Evolutionary conservation across 202 grass and related monocot species (phyloP), one percentile per base, ranked within the genome.

Genomic region (Carex sylvatica): DNA sequence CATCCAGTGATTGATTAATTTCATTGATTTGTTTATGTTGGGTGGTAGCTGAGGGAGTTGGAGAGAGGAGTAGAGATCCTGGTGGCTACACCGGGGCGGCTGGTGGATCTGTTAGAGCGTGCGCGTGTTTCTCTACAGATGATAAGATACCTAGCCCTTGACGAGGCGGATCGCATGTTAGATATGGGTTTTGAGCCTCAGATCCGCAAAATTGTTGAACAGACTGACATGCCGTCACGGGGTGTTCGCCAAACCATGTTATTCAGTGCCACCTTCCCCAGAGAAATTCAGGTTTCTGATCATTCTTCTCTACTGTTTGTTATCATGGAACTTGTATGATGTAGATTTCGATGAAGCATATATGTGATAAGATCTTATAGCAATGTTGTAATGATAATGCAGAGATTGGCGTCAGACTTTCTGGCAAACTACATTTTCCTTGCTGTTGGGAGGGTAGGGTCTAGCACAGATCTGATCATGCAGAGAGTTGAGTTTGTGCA

Each of bases 161-260:
- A 95, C 89, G 96, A 99, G 88, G 96, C 96, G 62, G 93, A 99
- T 89, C 88, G 96, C 62, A 99, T 99, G 96, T 91, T 99, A 5
- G 96, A 99, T 86, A 99, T 99, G 96, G 96, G 96, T 61, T 99
- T 99, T 49, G 96, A 99, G 83, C 96, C 96, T 83, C 96, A 99
- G 62, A 98, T 98, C 54, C 91, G 92, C 36, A 95, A 92, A 64
- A 98, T 95, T 87, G 95, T 98, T 68, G 95, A 98, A 65, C 95
- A 98, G 76, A 95, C 91, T 86, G 95, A 95, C 77, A 98, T 98
- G 95, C 92, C 95, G 3, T 70, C 87, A 62, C 92, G 82, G 72
- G 95, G 95, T 68, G 83, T 85, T 38, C 92, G 95, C 36, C 95
- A 95, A 81, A 98, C 92, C 28, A 98, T 98, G 92, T 44, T 98